phyloP scores from a whole-genome alignment of 352 stramenopile species.

The Blastocystis sp. region DNA sequence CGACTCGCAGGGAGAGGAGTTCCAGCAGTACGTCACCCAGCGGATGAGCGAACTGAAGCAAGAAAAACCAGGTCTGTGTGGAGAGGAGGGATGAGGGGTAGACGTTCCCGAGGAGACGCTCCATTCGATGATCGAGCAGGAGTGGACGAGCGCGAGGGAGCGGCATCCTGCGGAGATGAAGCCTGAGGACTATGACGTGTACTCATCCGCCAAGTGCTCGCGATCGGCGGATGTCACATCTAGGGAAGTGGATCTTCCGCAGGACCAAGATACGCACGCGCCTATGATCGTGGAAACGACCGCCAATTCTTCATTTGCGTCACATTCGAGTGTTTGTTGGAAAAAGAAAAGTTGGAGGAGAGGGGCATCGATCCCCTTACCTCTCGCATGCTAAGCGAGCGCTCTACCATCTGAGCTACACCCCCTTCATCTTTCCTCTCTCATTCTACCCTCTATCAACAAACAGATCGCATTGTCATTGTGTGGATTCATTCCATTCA shows the following conservation, averaged over 20 bases:
- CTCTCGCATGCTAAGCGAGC: constrained; percentile 58
- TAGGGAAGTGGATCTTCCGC: background rate
- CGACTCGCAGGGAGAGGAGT: too few species aligned
- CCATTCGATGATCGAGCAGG: background rate
- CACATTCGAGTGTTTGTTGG: constrained; percentile 16
- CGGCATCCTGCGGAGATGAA: too few species aligned
- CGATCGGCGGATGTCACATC: background rate
- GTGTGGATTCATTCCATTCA: too few species aligned
- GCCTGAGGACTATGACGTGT: background rate
- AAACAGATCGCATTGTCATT: background rate
- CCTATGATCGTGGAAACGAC: too few species aligned
- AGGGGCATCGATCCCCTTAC: constrained; percentile 58
- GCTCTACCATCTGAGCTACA: constrained; percentile 58
- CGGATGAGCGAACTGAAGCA: background rate
- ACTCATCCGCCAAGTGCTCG: background rate
- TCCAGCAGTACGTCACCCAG: background rate
- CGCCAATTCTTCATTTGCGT: too few species aligned
- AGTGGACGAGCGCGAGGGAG: background rate
- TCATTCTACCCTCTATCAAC: background rate
- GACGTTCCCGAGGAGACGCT: background rate
- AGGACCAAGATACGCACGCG: too few species aligned
- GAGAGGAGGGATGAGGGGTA: background rate
- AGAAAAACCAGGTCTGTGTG: constrained; percentile 6
- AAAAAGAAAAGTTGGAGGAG: constrained; percentile 57
- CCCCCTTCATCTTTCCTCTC: background rate